phyloP scores from a whole-genome alignment of 371 early-diverging fungal species.

The Mortierella sp. region DNA sequence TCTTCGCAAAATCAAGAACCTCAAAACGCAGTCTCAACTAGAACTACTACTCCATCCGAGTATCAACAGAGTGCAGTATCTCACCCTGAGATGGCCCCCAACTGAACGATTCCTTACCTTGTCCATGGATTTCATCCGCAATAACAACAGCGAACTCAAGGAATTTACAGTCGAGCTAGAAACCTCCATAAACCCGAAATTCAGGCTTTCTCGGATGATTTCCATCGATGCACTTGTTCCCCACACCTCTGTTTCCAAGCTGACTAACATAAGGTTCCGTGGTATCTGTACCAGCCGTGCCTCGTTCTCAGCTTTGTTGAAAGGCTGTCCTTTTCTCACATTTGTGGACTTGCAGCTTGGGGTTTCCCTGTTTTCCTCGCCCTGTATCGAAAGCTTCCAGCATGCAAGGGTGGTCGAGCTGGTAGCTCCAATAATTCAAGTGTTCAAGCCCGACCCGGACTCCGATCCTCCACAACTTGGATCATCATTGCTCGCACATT shows the following conservation, averaged over 20 bases:
- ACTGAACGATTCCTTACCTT: background rate
- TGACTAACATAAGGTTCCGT: no score
- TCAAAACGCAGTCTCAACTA: no score
- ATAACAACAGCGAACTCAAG: conserved; percentile 13
- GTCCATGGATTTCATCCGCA: conserved; percentile 25
- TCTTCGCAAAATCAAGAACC: no score
- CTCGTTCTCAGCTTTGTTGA: no score
- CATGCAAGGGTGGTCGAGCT: conserved; percentile 10
- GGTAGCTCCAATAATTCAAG: conserved; percentile 2
- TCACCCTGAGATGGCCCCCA: background rate
- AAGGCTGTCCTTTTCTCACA: no score
- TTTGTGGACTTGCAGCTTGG: conserved; percentile 1
- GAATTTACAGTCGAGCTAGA: background rate
- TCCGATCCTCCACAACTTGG: conserved; percentile 6
- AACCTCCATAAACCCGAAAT: conserved; percentile 1
- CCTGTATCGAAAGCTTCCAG: conserved; percentile 20
- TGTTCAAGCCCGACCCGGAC: conserved; percentile 24
- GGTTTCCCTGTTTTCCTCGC: conserved; percentile 15
- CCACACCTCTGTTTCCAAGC: background rate
- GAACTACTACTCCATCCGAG: no score
- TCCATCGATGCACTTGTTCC: conserved; percentile 11
- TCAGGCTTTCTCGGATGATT: background rate
- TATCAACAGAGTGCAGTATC: no score
- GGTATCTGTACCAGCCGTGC: no score
- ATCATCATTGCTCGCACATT: conserved; percentile 18